phyloP scores from a whole-genome alignment of 2,329 filamentous ascomycete species.

The Fusarium coffeatum region DNA sequence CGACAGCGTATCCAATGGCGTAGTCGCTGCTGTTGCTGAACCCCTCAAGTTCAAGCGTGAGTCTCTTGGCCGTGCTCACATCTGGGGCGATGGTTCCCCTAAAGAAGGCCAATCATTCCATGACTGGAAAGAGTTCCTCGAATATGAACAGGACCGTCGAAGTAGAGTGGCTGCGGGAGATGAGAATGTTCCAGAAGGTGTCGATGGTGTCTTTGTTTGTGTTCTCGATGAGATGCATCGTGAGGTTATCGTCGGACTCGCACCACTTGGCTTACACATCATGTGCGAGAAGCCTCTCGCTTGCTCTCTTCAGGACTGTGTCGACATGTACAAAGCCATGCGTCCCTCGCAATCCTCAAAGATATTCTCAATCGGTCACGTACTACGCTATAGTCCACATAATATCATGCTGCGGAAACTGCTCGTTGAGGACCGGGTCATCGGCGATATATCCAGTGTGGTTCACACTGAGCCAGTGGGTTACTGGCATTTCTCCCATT shows the following conservation, averaged over 20 bases:
- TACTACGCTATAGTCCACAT: constrained; percentile 91
- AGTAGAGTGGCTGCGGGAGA: constrained; percentile 62
- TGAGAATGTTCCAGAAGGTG: constrained; percentile 59
- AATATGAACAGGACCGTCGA: constrained; percentile 75
- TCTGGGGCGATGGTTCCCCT: constrained; percentile 71
- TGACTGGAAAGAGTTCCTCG: constrained; percentile 80
- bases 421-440: constrained; percentile 76
- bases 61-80: constrained; percentile 75
- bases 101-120: constrained; percentile 74
- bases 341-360: constrained; percentile 48
- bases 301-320: constrained; percentile 80
- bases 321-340: constrained; percentile 76
- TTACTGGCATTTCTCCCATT: constrained; percentile 95
- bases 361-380: constrained; percentile 93
- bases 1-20: constrained; percentile 70
- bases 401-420: constrained; percentile 86
- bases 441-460: constrained; percentile 87
- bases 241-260: constrained; percentile 80
- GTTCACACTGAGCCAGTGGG: constrained; percentile 96
- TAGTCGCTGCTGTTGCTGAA: constrained; percentile 84
- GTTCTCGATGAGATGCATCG: constrained; percentile 91
- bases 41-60: constrained; percentile 81
- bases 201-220: constrained; percentile 72
- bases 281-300: constrained; percentile 97
- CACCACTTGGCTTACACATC: constrained; percentile 78